These are phyloP conservation scores for Aechmea fasciata DNA, from an alignment of 176 grass and related monocot species.

Conservation along the genomic window DNA sequence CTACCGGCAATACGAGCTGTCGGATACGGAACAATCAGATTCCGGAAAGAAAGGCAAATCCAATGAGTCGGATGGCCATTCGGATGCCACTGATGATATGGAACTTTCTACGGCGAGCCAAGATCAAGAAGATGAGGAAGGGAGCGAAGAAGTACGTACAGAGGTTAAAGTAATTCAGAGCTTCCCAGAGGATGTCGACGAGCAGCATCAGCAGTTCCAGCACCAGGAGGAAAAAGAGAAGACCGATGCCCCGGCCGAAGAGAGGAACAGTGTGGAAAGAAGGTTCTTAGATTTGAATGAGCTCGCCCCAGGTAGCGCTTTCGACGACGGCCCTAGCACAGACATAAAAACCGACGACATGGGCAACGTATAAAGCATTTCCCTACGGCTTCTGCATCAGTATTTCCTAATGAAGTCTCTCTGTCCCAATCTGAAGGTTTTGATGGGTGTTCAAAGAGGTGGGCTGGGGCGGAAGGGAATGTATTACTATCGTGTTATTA, in stretches of 20 bases:
- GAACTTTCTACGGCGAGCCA: slow-evolving; percentile 54
- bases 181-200: slow-evolving; percentile 27
- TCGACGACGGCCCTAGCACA: slow-evolving; percentile 34
- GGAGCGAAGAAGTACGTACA: slow-evolving; percentile 31
- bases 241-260: slow-evolving; percentile 19
- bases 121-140: slow-evolving; percentile 59
- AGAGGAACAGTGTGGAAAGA: slow-evolving; percentile 21
- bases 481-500: neutral
- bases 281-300: slow-evolving; percentile 65
- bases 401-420: neutral
- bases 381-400: neutral
- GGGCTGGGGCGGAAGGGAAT: neutral
- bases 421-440: neutral
- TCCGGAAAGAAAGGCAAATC: slow-evolving; percentile 33
- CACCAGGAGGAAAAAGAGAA: slow-evolving; percentile 27
- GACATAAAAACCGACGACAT: slow-evolving; percentile 37
- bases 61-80: slow-evolving; percentile 42
- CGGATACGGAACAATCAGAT: slow-evolving; percentile 34
- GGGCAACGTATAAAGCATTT: slow-evolving; percentile 29
- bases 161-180: slow-evolving; percentile 45
- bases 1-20: slow-evolving; percentile 48
- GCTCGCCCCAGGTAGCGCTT: slow-evolving; percentile 33
- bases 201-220: slow-evolving; percentile 21
- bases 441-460: too few species aligned
- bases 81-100: slow-evolving; percentile 23